Evolutionary conservation across 2,329 filamentous ascomycete species (phyloP), one percentile per base, ranked within the genome.

Genomic region (Hawksworthiomyces lignivorus): DNA sequence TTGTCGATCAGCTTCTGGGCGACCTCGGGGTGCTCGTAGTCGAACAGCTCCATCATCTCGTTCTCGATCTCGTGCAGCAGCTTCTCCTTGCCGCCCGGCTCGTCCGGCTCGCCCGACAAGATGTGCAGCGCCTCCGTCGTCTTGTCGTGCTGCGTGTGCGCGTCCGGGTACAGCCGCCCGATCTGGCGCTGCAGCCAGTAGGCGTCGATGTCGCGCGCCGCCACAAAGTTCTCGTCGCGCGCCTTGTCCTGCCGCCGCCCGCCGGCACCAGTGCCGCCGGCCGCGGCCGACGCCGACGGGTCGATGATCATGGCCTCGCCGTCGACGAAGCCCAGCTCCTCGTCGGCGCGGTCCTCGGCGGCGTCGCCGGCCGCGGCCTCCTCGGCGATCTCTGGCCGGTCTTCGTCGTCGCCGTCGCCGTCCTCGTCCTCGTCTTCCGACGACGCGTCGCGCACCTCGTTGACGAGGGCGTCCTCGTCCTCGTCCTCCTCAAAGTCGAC

Each of bases 131-230:
- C 89, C 51, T 87, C 76, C 50, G 82, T 78, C 6, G 92, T 92
- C 67, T 97, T 97, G 58, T 92, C 87, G 55, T 94, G 87, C 57
- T 96, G 90, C 36, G 81, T 84, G 60, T 97, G 90, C 5, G 90
- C 86, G 62, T 98, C 92, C 11, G 85, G 75, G 57, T 97, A 97
- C 3, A 95, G 71, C 30, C 77, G 72, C 43, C 90, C 90, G 40
- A 98, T 88, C 57, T 96, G 85, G 50, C 92, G 77, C 62, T 97
- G 92, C 46, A 98, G 64, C 92, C 92, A 98, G 65, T 90, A 98
- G 9, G 90, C 90, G 61, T 98, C 92, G 49, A 98, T 94, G 44
- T 96, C 88, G 50, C 90, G 81, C 36, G 87, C 87, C 15, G 85
- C 72, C 43, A 98, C 77, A 20, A 75, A 68, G 36, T 80, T 76